phyloP scores from a whole-genome alignment of 164 flowering plant genomes.

The Liriodendron chinense region DNA sequence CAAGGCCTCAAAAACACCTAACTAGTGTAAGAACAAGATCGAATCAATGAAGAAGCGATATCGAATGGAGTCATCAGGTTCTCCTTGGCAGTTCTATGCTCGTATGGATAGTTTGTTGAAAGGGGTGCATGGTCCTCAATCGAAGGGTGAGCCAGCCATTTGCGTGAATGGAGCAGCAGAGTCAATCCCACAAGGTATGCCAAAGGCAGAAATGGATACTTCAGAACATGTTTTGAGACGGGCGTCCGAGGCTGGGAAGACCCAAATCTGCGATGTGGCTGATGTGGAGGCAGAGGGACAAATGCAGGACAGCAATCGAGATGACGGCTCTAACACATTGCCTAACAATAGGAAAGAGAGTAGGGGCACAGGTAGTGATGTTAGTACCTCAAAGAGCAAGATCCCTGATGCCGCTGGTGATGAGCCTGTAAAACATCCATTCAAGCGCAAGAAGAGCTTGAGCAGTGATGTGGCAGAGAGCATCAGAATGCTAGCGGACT shows the following conservation, averaged over 20 bases:
- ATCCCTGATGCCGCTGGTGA: conserved; percentile 10
- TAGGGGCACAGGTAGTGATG: conserved; percentile 18
- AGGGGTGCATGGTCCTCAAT: conserved; percentile 9
- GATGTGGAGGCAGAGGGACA: conserved; percentile 13
- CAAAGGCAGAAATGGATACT: conserved; percentile 16
- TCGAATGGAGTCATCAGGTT: conserved; percentile 15
- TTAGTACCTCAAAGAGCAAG: conserved; percentile 21
- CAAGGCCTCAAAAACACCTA: conserved; percentile 18
- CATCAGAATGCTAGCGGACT: conserved; percentile 66
- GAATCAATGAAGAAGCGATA: conserved; percentile 32
- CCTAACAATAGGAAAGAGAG: conserved; percentile 12
- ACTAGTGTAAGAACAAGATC: conserved; percentile 29
- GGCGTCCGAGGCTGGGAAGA: background rate
- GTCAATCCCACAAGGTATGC: conserved; percentile 2
- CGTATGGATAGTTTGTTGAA: conserved; percentile 23
- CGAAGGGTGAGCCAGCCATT: conserved; percentile 2
- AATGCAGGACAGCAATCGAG: conserved; percentile 16
- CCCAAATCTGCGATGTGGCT: conserved; percentile 5
- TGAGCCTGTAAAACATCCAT: conserved; percentile 4
- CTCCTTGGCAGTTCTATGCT: conserved; percentile 23
- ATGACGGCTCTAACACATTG: conserved; percentile 26
- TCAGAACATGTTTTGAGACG: conserved; percentile 6
- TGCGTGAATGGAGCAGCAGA: conserved; percentile 9
- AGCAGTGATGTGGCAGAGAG: conserved; percentile 53
- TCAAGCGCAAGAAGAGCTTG: conserved; percentile 18